phyloP scores from a whole-genome alignment of 2,329 filamentous ascomycete genomes.

The Hirsutella rhossiliensis region DNA sequence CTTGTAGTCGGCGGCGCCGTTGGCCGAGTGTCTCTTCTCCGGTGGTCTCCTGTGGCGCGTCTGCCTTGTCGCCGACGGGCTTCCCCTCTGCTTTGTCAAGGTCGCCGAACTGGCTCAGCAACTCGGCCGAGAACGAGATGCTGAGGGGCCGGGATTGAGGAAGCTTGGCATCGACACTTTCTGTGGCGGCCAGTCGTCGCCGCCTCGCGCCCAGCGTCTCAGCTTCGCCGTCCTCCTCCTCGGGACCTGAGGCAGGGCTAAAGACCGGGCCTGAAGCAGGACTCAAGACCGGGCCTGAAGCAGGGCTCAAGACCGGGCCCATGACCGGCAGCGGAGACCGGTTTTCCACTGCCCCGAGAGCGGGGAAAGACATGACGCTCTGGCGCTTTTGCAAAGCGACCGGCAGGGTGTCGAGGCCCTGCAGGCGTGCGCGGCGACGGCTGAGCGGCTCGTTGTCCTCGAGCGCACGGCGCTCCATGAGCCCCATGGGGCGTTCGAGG shows the following conservation, averaged over 20 bases:
- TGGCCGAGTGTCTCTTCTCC: conserved; percentile 73
- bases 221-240: conserved; percentile 45
- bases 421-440: conserved; percentile 60
- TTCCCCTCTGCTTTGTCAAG: conserved; percentile 28
- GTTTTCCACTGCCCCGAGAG: conserved; percentile 3
- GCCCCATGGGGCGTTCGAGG: conserved; percentile 53
- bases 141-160: conserved; percentile 48
- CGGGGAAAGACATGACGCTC: conserved; percentile 31
- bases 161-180: conserved; percentile 29
- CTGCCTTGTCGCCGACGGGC: conserved; percentile 24
- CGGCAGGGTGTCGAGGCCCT: conserved; percentile 43
- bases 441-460: conserved; percentile 91
- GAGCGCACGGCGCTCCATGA: conserved; percentile 70
- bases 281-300: conserved; percentile 20
- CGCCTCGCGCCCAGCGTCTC: conserved; percentile 56
- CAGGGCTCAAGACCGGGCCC: conserved; percentile 11
- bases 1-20: conserved; percentile 60
- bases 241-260: conserved; percentile 25
- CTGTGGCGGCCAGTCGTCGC: conserved; percentile 49
- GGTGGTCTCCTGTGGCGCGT: conserved; percentile 17
- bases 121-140: conserved; percentile 54
- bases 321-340: background rate
- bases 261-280: conserved; percentile 13
- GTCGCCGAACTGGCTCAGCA: conserved; percentile 52
- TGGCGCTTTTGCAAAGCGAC: conserved; percentile 26